These are phyloP conservation scores for Vigna unguiculata DNA, from an alignment of 306 rosid species.

Conservation along the genomic window DNA sequence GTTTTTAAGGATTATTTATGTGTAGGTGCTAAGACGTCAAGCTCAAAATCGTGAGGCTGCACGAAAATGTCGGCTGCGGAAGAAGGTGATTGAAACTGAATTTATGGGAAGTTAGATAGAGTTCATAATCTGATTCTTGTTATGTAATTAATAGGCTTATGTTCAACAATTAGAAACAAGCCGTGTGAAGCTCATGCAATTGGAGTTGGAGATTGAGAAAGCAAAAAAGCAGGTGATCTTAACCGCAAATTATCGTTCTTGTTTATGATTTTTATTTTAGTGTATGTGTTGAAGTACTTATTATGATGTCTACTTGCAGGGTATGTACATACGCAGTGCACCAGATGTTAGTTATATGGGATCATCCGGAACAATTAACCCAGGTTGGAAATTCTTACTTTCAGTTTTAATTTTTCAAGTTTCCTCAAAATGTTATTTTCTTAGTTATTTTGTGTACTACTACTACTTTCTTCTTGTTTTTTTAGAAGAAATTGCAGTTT, in stretches of 20 bases:
- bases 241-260: not conserved
- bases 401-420: conserved; percentile 36
- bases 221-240: conserved; percentile 69
- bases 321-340: conserved; percentile 44
- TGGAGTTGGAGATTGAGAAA: conserved; percentile 79
- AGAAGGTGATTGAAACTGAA: conserved; percentile 60
- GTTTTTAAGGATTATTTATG: conserved; percentile 17
- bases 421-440: conserved; percentile 2
- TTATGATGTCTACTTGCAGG: conserved; percentile 52
- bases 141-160: conserved; percentile 64
- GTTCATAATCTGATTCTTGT: conserved; percentile 38
- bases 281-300: conserved; percentile 13
- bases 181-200: conserved; percentile 73
- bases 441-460: not conserved
- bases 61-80: conserved; percentile 75
- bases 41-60: conserved; percentile 95
- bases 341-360: conserved; percentile 57
- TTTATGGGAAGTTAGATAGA: conserved; percentile 3
- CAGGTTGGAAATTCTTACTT: conserved; percentile 59
- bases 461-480: not conserved
- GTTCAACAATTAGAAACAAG: conserved; percentile 86
- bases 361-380: conserved; percentile 54
- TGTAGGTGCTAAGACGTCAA: conserved; percentile 68
- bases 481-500: conserved; percentile 7
- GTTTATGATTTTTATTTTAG: not conserved